These are phyloP conservation scores for Magnaporthiopsis rhizophila DNA, from an alignment of 2,329 filamentous ascomycete species.

Conservation along the genomic window DNA sequence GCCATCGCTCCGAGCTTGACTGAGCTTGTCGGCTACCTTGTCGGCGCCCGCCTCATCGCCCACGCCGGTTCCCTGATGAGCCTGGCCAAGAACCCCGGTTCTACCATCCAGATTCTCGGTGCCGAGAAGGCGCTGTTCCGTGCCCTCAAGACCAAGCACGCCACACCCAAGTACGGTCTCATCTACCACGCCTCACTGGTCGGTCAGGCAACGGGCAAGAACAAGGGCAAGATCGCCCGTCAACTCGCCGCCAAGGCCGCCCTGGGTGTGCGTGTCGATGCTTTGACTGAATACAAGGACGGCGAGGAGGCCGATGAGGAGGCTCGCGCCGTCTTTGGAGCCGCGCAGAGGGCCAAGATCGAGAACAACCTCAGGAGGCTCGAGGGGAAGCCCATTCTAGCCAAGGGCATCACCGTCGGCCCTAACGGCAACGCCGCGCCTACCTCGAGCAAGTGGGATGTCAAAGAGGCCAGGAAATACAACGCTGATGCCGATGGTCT, in stretches of 20 bases:
- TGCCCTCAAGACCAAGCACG: constrained; percentile 97
- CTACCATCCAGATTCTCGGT: constrained; percentile 95
- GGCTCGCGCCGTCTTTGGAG: constrained; percentile 75
- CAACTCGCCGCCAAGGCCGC: constrained; percentile 92
- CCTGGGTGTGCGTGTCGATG: constrained; percentile 87
- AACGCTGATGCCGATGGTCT: constrained; percentile 90
- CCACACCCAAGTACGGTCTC: constrained; percentile 96
- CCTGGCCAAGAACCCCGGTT: constrained; percentile 89
- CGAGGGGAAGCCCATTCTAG: constrained; percentile 82
- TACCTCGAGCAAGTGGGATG: constrained; percentile 70
- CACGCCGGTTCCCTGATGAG: constrained; percentile 92
- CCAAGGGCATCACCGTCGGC: constrained; percentile 65
- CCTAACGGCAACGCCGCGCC: constrained; percentile 58
- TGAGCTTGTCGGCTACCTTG: constrained; percentile 83
- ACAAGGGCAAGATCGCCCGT: constrained; percentile 99
- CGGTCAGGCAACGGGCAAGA: constrained; percentile 92
- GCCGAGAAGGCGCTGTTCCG: constrained; percentile 98
- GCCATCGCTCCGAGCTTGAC: constrained; percentile 96
- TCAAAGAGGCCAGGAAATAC: constrained; percentile 92
- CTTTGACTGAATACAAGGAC: constrained; percentile 69
- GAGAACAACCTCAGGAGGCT: constrained; percentile 69
- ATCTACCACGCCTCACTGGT: constrained; percentile 91
- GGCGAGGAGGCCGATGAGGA: constrained; percentile 73
- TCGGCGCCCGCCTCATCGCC: constrained; percentile 89
- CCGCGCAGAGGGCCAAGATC: constrained; percentile 61